Evolutionary conservation across 1,284 basidiomycete genomes (phyloP).

Genomic region (Cutaneotrichosporon arboriforme): DNA sequence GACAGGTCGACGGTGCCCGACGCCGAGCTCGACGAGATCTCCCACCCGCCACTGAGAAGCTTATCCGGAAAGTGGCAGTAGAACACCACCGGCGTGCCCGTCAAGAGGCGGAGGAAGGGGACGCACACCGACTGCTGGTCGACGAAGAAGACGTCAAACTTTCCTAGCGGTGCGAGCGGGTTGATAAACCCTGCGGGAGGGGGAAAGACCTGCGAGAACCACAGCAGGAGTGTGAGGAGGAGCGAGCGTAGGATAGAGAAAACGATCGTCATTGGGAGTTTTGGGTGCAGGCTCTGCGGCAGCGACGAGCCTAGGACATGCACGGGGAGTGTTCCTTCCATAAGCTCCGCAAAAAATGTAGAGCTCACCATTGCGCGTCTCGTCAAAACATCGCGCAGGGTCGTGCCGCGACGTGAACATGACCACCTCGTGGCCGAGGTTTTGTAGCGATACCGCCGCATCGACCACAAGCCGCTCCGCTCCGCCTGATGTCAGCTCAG

Average conservation of each 20-base stretch:
- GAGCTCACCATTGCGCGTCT: conserved; percentile 72
- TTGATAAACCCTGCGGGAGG: conserved; percentile 32
- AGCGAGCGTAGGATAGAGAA: conserved; percentile 85
- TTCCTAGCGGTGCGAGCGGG: conserved; percentile 32
- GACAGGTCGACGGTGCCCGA: conserved; percentile 58
- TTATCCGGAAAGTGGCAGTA: conserved; percentile 99
- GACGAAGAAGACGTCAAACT: conserved; percentile 82
- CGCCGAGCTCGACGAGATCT: conserved; percentile 24
- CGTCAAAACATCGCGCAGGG: conserved; percentile 74
- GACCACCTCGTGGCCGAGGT: conserved; percentile 77
- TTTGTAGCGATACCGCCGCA: conserved; percentile 80
- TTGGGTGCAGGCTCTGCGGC: conserved; percentile 69
- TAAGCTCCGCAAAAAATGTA: not conserved
- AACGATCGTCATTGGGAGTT: conserved; percentile 67
- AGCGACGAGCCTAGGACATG: conserved; percentile 68
- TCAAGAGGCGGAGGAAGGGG: conserved; percentile 68
- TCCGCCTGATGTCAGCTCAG: conserved; percentile 59
- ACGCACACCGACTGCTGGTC: conserved; percentile 92
- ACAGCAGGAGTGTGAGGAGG: conserved; percentile 64
- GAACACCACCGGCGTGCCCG: conserved; percentile 75
- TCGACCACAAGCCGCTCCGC: conserved; percentile 96
- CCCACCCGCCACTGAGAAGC: conserved; percentile 56
- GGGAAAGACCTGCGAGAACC: conserved; percentile 50
- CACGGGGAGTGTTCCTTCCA: conserved; percentile 73
- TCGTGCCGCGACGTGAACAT: conserved; percentile 95